Evolutionary conservation across 2,329 filamentous ascomycete species (phyloP).

Genomic region (Xylaria arbuscula): DNA sequence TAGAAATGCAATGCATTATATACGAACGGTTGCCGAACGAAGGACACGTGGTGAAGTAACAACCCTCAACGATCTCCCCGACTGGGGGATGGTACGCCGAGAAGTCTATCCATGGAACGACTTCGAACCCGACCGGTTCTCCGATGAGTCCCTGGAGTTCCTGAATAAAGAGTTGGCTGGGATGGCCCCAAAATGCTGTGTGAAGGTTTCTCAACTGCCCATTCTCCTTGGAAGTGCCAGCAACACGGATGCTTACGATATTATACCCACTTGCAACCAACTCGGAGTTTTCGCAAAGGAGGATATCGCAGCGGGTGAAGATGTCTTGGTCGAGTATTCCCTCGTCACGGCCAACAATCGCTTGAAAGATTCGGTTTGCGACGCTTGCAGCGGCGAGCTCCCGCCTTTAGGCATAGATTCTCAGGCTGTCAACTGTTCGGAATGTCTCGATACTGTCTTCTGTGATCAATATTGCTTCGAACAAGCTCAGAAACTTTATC

Average conservation of each 20-base stretch:
- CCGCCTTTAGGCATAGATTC: slow-evolving; percentile 66
- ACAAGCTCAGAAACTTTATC: slow-evolving; percentile 68
- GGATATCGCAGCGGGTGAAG: slow-evolving; percentile 80
- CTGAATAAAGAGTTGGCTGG: slow-evolving; percentile 76
- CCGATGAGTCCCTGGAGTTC: slow-evolving; percentile 73
- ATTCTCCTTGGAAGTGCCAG: slow-evolving; percentile 70
- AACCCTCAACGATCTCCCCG: slow-evolving; percentile 69
- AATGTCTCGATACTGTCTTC: slow-evolving; percentile 74
- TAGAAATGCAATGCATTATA: slow-evolving; percentile 62
- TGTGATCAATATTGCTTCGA: slow-evolving; percentile 70
- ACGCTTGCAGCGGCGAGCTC: slow-evolving; percentile 83
- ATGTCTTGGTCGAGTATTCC: slow-evolving; percentile 83
- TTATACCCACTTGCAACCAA: slow-evolving; percentile 74
- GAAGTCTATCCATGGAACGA: slow-evolving; percentile 78
- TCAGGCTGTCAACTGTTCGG: slow-evolving; percentile 65
- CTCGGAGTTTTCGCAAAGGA: slow-evolving; percentile 90
- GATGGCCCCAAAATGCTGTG: slow-evolving; percentile 84
- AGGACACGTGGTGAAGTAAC: slow-evolving; percentile 60
- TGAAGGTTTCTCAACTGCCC: slow-evolving; percentile 80
- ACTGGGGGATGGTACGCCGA: slow-evolving; percentile 75
- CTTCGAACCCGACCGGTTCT: slow-evolving; percentile 76
- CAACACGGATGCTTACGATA: slow-evolving; percentile 60
- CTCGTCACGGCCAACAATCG: slow-evolving; percentile 90
- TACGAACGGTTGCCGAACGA: slow-evolving; percentile 63
- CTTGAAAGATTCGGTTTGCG: slow-evolving; percentile 86